Base-by-base conservation (phyloP, 345 rosid species). In the Xanthoceras sorbifolium region DNA sequence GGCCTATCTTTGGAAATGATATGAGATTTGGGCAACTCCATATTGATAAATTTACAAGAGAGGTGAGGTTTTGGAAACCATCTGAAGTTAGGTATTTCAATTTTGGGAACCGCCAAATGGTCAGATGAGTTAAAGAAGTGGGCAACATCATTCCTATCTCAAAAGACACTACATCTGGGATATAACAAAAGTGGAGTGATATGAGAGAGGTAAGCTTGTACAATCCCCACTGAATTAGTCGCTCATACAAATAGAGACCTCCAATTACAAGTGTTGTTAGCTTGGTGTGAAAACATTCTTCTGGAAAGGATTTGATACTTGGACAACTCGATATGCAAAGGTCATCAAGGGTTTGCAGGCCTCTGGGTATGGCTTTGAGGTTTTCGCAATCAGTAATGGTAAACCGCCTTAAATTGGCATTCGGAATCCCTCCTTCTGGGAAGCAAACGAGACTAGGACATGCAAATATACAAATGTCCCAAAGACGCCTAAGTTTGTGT, bases 191-290 rank as follows among this genome's bases (percentile, higher is more conserved):
- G 1, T n/a, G 0, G 4, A 80, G 75, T 4, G n/a, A 11, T 44
- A 11, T n/a, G 40, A 80, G 82, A 36, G 67, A 70, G 55, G 60
- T 36, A 25, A 80, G 74, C 11, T 40, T 75, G 64, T 40, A 50
- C 72, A 80, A 63, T 5, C 79, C 82, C 82, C 82, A 75, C 3
- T 44, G 38, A 3, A 64, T 50, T 3, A 80, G 73, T 54, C 6
- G 28, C 34, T 65, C 54, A 22, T 20, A 31, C 18, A 46, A 50
- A 18, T 65, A 23, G 52, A 54, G 23, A 32, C 66, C 32, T 3
- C 28, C 5, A 32, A 75, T n/a, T n/a, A n/a, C 22, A 28, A 75
- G 78, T 32, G 11, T 15, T 15, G 63, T 48, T 23, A 75, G 50
- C 18, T 66, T 66, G 15, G 20, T 23, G n/a, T 64, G 72, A 6